Evolutionary conservation across 352 stramenopile species (phyloP).

Genomic region (Phytophthora pseudosyringae): DNA sequence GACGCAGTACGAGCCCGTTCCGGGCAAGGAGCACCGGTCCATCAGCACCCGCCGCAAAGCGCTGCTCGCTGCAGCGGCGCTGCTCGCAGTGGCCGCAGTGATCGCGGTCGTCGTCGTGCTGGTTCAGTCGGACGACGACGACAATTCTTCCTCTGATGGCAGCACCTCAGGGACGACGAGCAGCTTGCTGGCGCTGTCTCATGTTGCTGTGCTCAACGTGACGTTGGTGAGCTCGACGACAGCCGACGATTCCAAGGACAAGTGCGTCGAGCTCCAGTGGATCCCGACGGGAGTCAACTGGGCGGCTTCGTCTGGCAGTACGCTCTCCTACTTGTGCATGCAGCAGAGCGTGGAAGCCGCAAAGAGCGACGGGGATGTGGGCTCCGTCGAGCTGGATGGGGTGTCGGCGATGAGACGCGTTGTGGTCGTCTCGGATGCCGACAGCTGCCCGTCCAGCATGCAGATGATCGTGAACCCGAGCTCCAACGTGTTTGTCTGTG

Average conservation of each 20-base stretch:
- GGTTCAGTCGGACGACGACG: conserved; percentile 20
- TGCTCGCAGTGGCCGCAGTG: conserved; percentile 25
- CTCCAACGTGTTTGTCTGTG: conserved; percentile 39
- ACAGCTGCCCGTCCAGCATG: conserved; percentile 33
- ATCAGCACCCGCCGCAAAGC: conserved; percentile 28
- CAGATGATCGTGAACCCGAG: conserved; percentile 30
- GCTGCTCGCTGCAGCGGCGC: conserved; percentile 12
- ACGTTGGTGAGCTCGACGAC: conserved; percentile 23
- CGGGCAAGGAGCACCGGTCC: conserved; percentile 16
- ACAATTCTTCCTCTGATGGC: conserved; percentile 1
- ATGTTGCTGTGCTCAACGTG: conserved; percentile 33
- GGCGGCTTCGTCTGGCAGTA: conserved; percentile 25
- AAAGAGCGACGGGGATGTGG: conserved; percentile 20
- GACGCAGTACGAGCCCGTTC: conserved; percentile 10
- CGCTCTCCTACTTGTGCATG: conserved; percentile 40
- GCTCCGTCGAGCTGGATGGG: conserved; percentile 17
- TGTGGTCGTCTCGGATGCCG: conserved; percentile 26
- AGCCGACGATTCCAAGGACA: conserved; percentile 31
- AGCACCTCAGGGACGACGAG: neutral
- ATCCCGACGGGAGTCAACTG: conserved; percentile 46
- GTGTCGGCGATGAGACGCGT: conserved; percentile 33
- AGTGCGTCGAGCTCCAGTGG: conserved; percentile 32
- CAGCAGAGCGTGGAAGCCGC: conserved; percentile 31
- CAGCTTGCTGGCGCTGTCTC: conserved; percentile 20
- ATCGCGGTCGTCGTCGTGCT: conserved; percentile 30